Base-by-base conservation (phyloP, 1,139 yeast genomes). In the Candida frijolesensis region DNA sequence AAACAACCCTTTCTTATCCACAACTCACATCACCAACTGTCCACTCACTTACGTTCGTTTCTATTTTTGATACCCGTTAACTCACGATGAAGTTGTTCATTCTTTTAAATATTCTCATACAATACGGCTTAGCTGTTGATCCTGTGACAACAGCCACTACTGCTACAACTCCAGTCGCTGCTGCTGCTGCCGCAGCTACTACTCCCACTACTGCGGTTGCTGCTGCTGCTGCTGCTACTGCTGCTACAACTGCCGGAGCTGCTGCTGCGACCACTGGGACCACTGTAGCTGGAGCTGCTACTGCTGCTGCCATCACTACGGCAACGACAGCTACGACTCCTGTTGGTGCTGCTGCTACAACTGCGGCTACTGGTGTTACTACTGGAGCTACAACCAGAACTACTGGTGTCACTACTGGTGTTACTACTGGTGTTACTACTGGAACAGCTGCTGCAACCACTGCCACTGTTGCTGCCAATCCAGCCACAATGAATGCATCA, bases 401-500 rank as follows among this genome's bases (percentile, higher is more conserved):
- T 29, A 44, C 58, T 14, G 22, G 22, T 19, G 22, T 19, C 4
- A 19, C 22, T 19, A 37, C 52, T 30, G 46, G 59, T 6, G 46
- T 51, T 8, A 33, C 49, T 33, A 46, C 45, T n/a, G 27, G 42
- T 11, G 33, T 49, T 18, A 42, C 47, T 16, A 42, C 54, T 12
- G 42, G 50, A n/a, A 50, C 47, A 15, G 25, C 51, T 19, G 4
- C 22, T 19, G 22, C 22, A 19, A 19, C 22, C n/a, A 19, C 51
- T 1, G 14, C 48, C 3, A 40, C 50, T n/a, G 48, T 14, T 6
- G 22, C 51, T 3, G 55, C 41, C 8, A 42, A 53, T 37, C 51
- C 56, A 34, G 50, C 56, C 9, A 59, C 62, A 43, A 50, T 54
- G 55, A 49, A 56, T 45, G 48, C 57, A 6, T 46, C 51, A 4